A percentile compares a stretch with the other conserved stretches of the same genome.
phyloP scores from a whole-genome alignment of 2,329 filamentous ascomycete genomes.

The Colletotrichum tropicicola region DNA sequence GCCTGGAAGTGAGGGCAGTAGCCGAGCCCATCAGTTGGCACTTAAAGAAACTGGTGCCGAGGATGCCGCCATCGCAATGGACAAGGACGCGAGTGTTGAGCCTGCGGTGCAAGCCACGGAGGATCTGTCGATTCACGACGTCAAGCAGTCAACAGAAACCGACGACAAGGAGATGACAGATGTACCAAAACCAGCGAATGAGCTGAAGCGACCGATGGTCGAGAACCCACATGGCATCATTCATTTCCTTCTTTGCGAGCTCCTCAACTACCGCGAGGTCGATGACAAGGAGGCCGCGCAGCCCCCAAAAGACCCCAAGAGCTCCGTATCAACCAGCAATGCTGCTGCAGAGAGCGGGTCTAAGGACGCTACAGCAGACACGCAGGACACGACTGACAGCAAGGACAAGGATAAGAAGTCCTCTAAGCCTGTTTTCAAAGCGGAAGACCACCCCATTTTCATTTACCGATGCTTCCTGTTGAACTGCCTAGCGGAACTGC shows the following conservation, averaged over 20 bases:
- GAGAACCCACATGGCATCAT: constrained; percentile 96
- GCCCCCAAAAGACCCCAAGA: constrained; percentile 52
- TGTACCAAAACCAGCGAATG: constrained; percentile 67
- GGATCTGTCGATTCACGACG: constrained; percentile 57
- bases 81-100: constrained; percentile 42
- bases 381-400: constrained; percentile 31
- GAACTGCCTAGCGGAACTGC: constrained; percentile 88
- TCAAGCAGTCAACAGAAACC: constrained; percentile 69
- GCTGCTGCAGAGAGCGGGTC: neutral
- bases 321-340: constrained; percentile 41
- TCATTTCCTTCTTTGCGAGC: constrained; percentile 91
- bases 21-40: constrained; percentile 45
- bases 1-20: constrained; percentile 43
- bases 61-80: constrained; percentile 25
- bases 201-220: constrained; percentile 83
- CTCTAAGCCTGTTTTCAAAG: constrained; percentile 82
- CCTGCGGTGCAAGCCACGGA: constrained; percentile 56
- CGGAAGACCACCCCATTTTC: constrained; percentile 94
- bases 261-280: constrained; percentile 91
- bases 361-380: constrained; percentile 29
- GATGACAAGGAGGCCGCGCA: constrained; percentile 77
- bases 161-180: constrained; percentile 70
- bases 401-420: constrained; percentile 66
- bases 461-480: constrained; percentile 96
- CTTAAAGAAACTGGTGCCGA: constrained; percentile 48